Base-by-base conservation (phyloP, 108 stramenopile species). In the Chaetoceros tenuissimus region DNA sequence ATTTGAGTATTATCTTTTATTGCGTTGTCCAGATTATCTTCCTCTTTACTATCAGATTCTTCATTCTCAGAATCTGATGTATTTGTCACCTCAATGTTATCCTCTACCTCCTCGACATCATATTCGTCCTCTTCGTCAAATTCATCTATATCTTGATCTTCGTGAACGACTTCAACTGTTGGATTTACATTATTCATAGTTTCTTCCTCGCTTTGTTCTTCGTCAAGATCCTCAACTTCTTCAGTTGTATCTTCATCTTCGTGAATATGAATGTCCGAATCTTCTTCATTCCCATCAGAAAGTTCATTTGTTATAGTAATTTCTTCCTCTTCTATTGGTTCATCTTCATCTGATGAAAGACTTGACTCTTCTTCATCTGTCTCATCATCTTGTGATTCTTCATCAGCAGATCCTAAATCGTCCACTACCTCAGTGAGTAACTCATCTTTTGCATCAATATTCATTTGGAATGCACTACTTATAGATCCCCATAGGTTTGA, bases 261-360 rank as follows among this genome's bases (percentile, higher is more conserved):
- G 31, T 58, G 49, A 13, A 54, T 21, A 55, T 21, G 23, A 28
- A 18, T 26, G 0, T 3, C 16, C 25, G 44, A 17, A 24, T 48
- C 55, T 57, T 22, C 19, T 30, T 3, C 62, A 2, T 63, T 47
- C 55, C 27, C 62, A 28, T 57, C 57, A 20, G 2, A 21, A n/a
- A 21, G 40, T 44, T 57, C 62, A 44, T 47, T 55, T 47, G 28
- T 57, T 3, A 10, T 45, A 1, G 23, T 44, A 3, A 46, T 18
- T 8, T 17, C 28, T 25, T 7, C 44, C 8, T 59, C 44, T 10
- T 28, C 57, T 1, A 54, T 40, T 10, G 34, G 5, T 10, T 5
- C 13, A 40, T 5, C 13, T 40, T 5, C 34, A 40, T 5, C 13
- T 10, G 34, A 10, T 10, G 34, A 10, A 40, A 13, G 5, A 40